Evolutionary conservation across 2,329 filamentous ascomycete genomes (phyloP).

Genomic region (Paecilomyces formosus): DNA sequence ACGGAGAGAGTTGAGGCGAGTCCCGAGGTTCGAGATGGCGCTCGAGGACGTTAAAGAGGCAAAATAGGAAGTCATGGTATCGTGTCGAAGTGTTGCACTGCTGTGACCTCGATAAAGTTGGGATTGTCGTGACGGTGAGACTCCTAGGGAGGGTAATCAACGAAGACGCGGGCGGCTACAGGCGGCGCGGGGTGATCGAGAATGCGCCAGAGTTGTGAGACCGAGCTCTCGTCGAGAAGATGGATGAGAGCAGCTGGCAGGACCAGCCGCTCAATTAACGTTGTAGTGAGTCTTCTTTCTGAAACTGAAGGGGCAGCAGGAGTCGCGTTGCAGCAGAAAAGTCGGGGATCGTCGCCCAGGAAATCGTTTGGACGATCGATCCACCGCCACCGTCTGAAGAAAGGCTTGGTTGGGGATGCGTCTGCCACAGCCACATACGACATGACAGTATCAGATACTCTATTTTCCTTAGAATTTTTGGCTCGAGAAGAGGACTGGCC

Average conservation of each 20-base stretch:
- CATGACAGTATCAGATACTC: not conserved
- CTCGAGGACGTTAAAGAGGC: slow-evolving; percentile 50
- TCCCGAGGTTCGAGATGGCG: slow-evolving; percentile 46
- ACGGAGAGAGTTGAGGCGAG: slow-evolving; percentile 52
- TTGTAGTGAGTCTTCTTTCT: not conserved
- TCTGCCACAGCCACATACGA: not conserved
- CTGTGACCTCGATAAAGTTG: not conserved
- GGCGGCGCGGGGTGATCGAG: not conserved
- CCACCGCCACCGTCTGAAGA: not conserved
- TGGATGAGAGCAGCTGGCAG: slow-evolving; percentile 12
- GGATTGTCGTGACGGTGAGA: not conserved
- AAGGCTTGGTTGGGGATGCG: not conserved
- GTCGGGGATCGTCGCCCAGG: not conserved
- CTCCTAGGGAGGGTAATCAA: not conserved
- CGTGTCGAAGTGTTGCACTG: not conserved
- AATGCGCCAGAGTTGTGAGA: not conserved
- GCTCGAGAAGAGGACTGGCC: too few species aligned
- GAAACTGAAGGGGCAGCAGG: not conserved
- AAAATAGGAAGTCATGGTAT: slow-evolving; percentile 70
- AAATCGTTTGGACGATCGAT: not conserved
- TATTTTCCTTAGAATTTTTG: too few species aligned
- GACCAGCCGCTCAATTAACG: slow-evolving; percentile 6
- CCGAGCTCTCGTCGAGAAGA: slow-evolving; percentile 2
- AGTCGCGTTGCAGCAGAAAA: not conserved
- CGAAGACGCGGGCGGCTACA: not conserved